Conservation (phyloP, 1,284 basidiomycete genomes). For the Cutaneotrichosporon cyanovorans region DNA sequence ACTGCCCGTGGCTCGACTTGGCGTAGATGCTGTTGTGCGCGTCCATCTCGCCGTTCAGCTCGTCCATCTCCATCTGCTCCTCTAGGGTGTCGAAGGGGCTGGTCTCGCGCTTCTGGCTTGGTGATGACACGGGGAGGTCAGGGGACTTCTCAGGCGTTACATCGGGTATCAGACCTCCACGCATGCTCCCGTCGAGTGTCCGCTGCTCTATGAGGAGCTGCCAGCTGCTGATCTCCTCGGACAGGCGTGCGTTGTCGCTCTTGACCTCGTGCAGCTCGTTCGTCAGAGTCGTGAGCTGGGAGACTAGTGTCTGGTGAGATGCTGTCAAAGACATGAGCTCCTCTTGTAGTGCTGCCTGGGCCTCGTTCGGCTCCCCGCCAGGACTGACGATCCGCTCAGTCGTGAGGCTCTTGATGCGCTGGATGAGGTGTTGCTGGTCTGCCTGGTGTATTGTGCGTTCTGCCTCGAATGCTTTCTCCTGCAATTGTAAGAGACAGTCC, state of each 20-base stretch:
- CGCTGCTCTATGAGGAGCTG: slow-evolving; percentile 81
- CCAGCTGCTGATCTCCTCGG: slow-evolving; percentile 89
- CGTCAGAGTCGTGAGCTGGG: slow-evolving; percentile 31
- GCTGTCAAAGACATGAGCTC: slow-evolving; percentile 34
- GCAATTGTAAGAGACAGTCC: slow-evolving; percentile 8
- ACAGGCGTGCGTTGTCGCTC: slow-evolving; percentile 27
- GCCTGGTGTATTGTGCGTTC: slow-evolving; percentile 37
- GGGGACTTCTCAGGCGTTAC: background rate
- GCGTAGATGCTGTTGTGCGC: slow-evolving; percentile 22
- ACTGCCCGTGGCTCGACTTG: slow-evolving; percentile 22
- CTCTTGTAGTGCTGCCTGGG: slow-evolving; percentile 24
- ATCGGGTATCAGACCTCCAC: slow-evolving; percentile 36
- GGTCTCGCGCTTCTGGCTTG: slow-evolving; percentile 4
- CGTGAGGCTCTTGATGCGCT: slow-evolving; percentile 25
- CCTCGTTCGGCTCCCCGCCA: slow-evolving; percentile 9
- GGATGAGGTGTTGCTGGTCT: slow-evolving; percentile 32
- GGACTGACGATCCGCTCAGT: slow-evolving; percentile 7
- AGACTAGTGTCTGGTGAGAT: slow-evolving; percentile 32
- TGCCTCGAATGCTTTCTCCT: slow-evolving; percentile 41
- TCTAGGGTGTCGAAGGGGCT: slow-evolving; percentile 27
- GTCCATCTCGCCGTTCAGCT: slow-evolving; percentile 32
- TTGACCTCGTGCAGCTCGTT: slow-evolving; percentile 37
- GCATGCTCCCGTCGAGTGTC: slow-evolving; percentile 77
- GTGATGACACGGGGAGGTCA: background rate
- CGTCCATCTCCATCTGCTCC: slow-evolving; percentile 35